phyloP scores from a whole-genome alignment of 2,329 filamentous ascomycete species.

The Cephalotrichum gorgonifer region DNA sequence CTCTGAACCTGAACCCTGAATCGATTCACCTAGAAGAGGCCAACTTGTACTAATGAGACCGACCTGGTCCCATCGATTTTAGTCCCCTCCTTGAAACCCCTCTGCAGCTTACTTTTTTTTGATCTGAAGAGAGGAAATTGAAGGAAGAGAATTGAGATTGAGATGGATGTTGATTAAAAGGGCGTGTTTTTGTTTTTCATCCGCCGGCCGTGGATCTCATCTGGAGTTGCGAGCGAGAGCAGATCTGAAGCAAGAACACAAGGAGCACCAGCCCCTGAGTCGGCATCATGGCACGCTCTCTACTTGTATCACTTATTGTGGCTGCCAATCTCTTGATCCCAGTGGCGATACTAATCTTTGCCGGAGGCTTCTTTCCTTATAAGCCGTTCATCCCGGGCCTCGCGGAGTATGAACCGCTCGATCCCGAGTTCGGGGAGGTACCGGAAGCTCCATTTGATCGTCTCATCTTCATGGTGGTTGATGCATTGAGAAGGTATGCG shows the following conservation, averaged over 20 bases:
- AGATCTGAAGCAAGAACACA: too few relatives aligned
- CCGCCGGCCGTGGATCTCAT: not conserved
- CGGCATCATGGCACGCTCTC: slow-evolving; percentile 2
- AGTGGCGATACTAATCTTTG: slow-evolving; percentile 65
- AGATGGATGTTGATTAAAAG: not conserved
- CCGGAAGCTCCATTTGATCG: slow-evolving; percentile 72
- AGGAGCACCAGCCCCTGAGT: too few relatives aligned
- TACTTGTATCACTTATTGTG: not conserved
- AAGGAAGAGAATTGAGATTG: not conserved
- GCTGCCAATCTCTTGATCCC: slow-evolving; percentile 68
- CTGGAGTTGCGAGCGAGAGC: too few relatives aligned
- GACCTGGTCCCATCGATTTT: too few relatives aligned
- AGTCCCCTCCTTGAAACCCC: not conserved
- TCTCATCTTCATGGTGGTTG: slow-evolving; percentile 94
- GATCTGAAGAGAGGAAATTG: not conserved
- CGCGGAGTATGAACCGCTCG: slow-evolving; percentile 52
- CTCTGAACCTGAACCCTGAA: not conserved
- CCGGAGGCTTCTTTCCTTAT: slow-evolving; percentile 91
- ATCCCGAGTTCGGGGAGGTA: slow-evolving; percentile 38
- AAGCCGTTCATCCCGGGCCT: slow-evolving; percentile 86
- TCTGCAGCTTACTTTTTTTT: not conserved
- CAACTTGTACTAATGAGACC: too few relatives aligned
- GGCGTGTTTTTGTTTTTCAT: not conserved
- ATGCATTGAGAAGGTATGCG: slow-evolving; percentile 74
- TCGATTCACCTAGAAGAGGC: not conserved